phyloP scores from a whole-genome alignment of 2,329 filamentous ascomycete species.

The Colletotrichum caudatum region DNA sequence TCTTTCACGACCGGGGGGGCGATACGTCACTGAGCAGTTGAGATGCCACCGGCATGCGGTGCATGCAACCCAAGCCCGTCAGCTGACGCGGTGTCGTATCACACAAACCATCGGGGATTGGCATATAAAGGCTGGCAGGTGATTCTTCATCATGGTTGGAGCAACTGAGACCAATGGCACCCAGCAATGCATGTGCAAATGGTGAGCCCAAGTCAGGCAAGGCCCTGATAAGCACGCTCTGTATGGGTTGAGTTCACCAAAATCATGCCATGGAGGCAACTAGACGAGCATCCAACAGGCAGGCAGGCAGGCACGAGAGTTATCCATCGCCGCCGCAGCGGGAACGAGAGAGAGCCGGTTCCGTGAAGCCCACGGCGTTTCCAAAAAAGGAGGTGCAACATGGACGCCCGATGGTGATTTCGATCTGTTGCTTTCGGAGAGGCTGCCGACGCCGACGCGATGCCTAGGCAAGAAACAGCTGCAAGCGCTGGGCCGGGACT shows the following conservation, averaged over 20 bases:
- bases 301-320: background rate
- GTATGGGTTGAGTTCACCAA: background rate
- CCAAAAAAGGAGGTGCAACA: background rate
- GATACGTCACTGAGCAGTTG: background rate
- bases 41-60: background rate
- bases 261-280: background rate
- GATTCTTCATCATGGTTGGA: background rate
- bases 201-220: background rate
- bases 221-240: background rate
- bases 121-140: background rate
- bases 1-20: background rate
- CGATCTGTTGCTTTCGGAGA: background rate
- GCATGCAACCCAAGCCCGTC: background rate
- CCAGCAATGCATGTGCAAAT: background rate
- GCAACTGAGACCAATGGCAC: background rate
- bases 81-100: background rate
- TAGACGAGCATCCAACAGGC: background rate
- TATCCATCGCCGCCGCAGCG: background rate
- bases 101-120: background rate
- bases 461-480: background rate
- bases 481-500: constrained; percentile 1
- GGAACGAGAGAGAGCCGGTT: background rate
- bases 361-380: background rate
- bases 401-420: background rate
- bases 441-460: constrained; percentile 1